phyloP scores from a whole-genome alignment of 129 eudicot species.

The Gnaphalium uliginosum region DNA sequence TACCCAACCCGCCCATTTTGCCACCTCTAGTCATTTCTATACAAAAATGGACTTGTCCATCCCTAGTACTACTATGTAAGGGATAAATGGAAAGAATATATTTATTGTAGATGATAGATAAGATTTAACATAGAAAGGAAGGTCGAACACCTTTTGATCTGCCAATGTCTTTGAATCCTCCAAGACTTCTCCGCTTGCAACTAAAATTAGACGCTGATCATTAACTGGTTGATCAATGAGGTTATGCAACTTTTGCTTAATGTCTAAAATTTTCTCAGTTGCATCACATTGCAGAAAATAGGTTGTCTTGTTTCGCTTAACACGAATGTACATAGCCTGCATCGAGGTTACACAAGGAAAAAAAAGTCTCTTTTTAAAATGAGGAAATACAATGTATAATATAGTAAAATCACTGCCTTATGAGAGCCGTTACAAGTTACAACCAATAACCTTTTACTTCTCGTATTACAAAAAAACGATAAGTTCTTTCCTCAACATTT shows the following conservation, averaged over 20 bases:
- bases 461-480: too few relatives aligned
- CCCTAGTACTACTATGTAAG: background rate
- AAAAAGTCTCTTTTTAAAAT: background rate
- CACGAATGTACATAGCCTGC: slow-evolving; percentile 97
- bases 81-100: background rate
- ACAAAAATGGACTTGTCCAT: background rate
- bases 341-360: background rate
- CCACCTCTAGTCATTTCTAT: background rate
- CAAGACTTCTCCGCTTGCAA: slow-evolving; percentile 62
- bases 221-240: slow-evolving; percentile 80
- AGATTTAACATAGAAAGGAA: background rate
- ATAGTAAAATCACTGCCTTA: background rate
- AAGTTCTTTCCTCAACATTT: background rate
- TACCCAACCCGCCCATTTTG: background rate
- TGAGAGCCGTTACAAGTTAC: background rate
- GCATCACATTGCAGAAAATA: slow-evolving; percentile 91
- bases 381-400: background rate
- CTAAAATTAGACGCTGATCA: slow-evolving; percentile 73
- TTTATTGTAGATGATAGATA: background rate
- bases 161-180: slow-evolving; percentile 93
- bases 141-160: slow-evolving; percentile 74
- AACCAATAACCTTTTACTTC: background rate
- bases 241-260: slow-evolving; percentile 72
- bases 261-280: slow-evolving; percentile 71
- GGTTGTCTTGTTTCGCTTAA: slow-evolving; percentile 87